A percentile compares a stretch with the other conserved stretches of the same genome.
Evolutionary conservation across 768 basidiomycete genomes (phyloP).

Genomic region (Exsudoporus frostii): DNA sequence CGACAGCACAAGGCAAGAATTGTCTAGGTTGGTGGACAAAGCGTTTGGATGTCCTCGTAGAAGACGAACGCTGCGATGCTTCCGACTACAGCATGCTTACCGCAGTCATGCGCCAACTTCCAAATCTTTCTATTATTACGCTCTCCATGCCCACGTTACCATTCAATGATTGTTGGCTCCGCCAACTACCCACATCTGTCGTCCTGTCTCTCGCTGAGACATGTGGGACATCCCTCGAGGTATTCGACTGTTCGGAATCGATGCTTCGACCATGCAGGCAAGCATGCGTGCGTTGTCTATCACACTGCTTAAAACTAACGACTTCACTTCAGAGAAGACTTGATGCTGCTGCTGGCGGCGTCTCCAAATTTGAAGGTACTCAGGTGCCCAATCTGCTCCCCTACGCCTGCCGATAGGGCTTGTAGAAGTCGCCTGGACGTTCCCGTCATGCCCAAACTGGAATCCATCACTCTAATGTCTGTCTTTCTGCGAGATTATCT

Average conservation of each 20-base stretch:
- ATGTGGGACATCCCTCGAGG: slow-evolving; percentile 24
- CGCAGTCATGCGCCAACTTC: slow-evolving; percentile 22
- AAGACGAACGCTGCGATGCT: slow-evolving; percentile 25
- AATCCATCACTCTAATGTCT: slow-evolving; percentile 26
- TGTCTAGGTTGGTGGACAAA: slow-evolving; percentile 27
- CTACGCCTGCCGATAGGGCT: slow-evolving; percentile 20
- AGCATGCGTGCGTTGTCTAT: slow-evolving; percentile 2
- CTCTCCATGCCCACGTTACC: slow-evolving; percentile 28
- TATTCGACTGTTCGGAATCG: slow-evolving; percentile 31
- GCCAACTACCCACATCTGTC: slow-evolving; percentile 22
- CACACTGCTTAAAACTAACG: neutral
- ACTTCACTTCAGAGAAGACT: slow-evolving; percentile 21
- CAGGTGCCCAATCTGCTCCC: slow-evolving; percentile 28
- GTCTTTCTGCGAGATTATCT: slow-evolving; percentile 31
- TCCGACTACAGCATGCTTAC: slow-evolving; percentile 24
- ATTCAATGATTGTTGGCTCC: slow-evolving; percentile 25
- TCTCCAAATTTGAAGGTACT: slow-evolving; percentile 29
- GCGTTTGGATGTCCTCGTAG: slow-evolving; percentile 25
- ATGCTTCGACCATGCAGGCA: slow-evolving; percentile 29
- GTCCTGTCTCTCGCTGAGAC: slow-evolving; percentile 23
- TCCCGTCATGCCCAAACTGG: slow-evolving; percentile 27
- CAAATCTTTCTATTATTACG: slow-evolving; percentile 24
- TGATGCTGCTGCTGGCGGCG: slow-evolving; percentile 25
- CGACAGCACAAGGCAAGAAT: slow-evolving; percentile 1
- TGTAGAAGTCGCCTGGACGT: slow-evolving; percentile 18